Conservation (phyloP, 768 basidiomycete species). For the Suillus subluteus region DNA sequence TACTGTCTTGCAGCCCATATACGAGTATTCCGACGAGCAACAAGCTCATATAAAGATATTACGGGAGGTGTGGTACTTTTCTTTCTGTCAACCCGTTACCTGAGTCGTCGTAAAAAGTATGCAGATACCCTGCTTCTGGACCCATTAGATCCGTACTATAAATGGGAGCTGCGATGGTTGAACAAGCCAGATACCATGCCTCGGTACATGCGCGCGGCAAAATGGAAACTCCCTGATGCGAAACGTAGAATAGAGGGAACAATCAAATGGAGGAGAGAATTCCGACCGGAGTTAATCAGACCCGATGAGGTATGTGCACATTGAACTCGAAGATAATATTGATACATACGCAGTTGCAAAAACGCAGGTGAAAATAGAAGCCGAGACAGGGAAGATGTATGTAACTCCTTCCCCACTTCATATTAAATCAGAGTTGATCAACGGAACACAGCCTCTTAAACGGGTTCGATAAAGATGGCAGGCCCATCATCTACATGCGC, state of each 20-base stretch:
- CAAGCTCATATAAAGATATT: slow-evolving; percentile 59
- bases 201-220: slow-evolving; percentile 85
- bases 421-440: background rate
- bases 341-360: background rate
- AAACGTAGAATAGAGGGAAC: slow-evolving; percentile 79
- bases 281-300: slow-evolving; percentile 80
- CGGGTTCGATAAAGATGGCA: slow-evolving; percentile 84
- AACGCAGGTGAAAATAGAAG: slow-evolving; percentile 67
- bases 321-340: slow-evolving; percentile 10
- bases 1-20: slow-evolving; percentile 54
- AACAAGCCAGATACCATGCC: slow-evolving; percentile 60
- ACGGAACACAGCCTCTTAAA: slow-evolving; percentile 61
- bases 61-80: slow-evolving; percentile 51
- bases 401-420: slow-evolving; percentile 24
- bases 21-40: slow-evolving; percentile 69
- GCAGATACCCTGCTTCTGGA: slow-evolving; percentile 67
- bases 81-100: background rate
- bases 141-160: slow-evolving; percentile 66
- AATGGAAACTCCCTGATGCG: slow-evolving; percentile 80
- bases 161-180: slow-evolving; percentile 83
- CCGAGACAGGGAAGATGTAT: slow-evolving; percentile 88
- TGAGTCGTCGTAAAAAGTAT: slow-evolving; percentile 48
- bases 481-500: slow-evolving; percentile 89
- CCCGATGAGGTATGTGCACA: slow-evolving; percentile 62
- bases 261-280: slow-evolving; percentile 84